Evolutionary conservation across 2,329 filamentous ascomycete species (phyloP).

Genomic region (Periglandula ipomoeae): DNA sequence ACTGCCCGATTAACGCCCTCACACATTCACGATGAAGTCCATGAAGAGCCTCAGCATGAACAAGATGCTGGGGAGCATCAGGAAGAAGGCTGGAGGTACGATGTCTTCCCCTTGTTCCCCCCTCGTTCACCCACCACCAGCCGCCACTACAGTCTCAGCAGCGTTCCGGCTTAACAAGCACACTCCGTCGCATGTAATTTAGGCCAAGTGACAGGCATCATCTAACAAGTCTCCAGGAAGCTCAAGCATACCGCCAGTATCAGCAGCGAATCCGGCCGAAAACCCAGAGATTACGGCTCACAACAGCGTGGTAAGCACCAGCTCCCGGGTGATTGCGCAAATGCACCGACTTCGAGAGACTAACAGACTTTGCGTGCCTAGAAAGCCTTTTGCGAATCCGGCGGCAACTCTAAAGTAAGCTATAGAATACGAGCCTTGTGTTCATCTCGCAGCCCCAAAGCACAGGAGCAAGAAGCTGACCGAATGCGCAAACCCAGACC

Average conservation of each 20-base stretch:
- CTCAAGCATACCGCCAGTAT: conserved; percentile 9
- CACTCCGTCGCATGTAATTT: background rate
- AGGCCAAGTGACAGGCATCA: background rate
- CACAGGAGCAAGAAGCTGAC: background rate
- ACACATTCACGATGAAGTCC: conserved; percentile 24
- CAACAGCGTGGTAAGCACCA: conserved; percentile 52
- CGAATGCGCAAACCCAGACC: conserved; percentile 38
- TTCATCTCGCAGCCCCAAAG: background rate
- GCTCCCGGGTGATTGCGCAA: conserved; percentile 1
- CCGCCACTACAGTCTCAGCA: background rate
- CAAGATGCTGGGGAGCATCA: conserved; percentile 48
- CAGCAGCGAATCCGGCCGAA: conserved; percentile 32
- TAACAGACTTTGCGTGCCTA: conserved; percentile 27
- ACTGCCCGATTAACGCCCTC: background rate
- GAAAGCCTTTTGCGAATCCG: conserved; percentile 76
- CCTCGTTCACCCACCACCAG: background rate
- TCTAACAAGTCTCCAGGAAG: background rate
- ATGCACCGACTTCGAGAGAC: conserved; percentile 1
- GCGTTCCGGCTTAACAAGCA: background rate
- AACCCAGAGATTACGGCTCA: conserved; percentile 59
- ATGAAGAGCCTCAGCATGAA: conserved; percentile 47
- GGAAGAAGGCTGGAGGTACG: conserved; percentile 32
- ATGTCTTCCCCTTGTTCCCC: background rate
- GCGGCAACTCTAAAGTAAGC: conserved; percentile 46
- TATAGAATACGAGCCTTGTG: background rate